phyloP scores from a whole-genome alignment of 2,329 filamentous ascomycete genomes.

The Trichoderma arundinaceum region DNA sequence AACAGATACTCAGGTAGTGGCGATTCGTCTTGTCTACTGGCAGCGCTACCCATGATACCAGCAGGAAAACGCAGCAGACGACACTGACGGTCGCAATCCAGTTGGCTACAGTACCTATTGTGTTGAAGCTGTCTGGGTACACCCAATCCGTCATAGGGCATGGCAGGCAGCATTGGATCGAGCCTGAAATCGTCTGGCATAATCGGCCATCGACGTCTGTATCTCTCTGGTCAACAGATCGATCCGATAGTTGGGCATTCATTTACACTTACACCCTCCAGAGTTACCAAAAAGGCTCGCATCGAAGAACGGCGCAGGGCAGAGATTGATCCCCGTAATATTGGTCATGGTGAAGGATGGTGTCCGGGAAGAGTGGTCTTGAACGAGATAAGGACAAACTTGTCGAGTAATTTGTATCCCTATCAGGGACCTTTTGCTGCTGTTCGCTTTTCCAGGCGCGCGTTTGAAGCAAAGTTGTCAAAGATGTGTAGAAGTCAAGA shows the following conservation, averaged over 20 bases:
- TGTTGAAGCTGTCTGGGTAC: constrained; percentile 64
- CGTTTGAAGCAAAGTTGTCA: background rate
- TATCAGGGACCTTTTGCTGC: background rate
- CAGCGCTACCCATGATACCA: constrained; percentile 78
- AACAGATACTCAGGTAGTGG: constrained; percentile 90
- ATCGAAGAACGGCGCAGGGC: constrained; percentile 73
- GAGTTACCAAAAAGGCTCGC: constrained; percentile 61
- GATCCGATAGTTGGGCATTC: background rate
- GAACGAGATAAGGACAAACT: background rate
- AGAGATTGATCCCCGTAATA: constrained; percentile 54
- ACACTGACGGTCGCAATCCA: constrained; percentile 81
- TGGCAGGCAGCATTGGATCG: constrained; percentile 79
- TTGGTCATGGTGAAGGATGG: constrained; percentile 39
- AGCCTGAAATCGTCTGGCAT: constrained; percentile 55
- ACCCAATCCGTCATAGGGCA: constrained; percentile 85
- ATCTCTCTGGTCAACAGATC: constrained; percentile 16
- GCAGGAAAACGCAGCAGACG: constrained; percentile 73
- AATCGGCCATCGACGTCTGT: constrained; percentile 64
- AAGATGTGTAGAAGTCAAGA: background rate
- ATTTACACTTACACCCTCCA: constrained; percentile 66
- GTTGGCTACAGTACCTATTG: constrained; percentile 70
- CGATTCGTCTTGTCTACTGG: constrained; percentile 88
- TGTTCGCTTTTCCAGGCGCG: background rate
- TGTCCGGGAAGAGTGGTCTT: background rate
- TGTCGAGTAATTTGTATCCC: constrained; percentile 6